These are phyloP conservation scores for Rhizopogon vesiculosus DNA, from an alignment of 768 basidiomycete species.

Conservation along the genomic window DNA sequence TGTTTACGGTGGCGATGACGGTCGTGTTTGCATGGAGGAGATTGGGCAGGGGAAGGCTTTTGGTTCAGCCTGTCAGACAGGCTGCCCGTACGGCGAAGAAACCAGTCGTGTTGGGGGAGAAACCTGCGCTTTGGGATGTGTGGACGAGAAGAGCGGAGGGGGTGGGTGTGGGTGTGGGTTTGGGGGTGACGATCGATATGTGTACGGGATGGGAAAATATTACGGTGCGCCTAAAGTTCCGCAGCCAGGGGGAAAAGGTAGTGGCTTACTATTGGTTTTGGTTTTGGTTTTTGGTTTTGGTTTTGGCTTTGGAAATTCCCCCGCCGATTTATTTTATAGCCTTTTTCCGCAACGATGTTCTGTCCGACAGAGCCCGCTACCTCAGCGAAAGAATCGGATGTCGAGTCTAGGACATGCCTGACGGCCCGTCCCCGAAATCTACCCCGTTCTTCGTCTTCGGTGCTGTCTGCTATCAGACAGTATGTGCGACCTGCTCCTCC, in stretches of 20 bases:
- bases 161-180: constrained; percentile 2
- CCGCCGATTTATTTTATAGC: constrained; percentile 8
- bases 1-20: constrained; percentile 47
- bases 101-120: constrained; percentile 14
- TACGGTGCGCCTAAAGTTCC: constrained; percentile 29
- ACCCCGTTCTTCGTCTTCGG: not conserved
- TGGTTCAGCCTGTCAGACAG: constrained; percentile 2
- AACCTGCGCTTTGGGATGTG: constrained; percentile 44
- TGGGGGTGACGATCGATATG: constrained; percentile 8
- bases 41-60: constrained; percentile 11
- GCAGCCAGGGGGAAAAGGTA: not conserved
- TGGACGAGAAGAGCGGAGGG: constrained; percentile 15
- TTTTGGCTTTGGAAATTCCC: too few relatives aligned
- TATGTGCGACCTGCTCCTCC: not conserved
- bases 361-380: not conserved
- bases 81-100: not conserved
- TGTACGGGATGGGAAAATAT: constrained; percentile 32
- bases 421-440: not conserved
- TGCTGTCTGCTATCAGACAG: not conserved
- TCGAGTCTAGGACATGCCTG: too few relatives aligned
- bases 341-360: constrained; percentile 17
- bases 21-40: constrained; percentile 45
- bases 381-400: too few relatives aligned
- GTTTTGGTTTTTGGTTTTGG: too few relatives aligned
- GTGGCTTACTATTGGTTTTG: constrained; percentile 6